These are phyloP conservation scores for Pisolithus marmoratus DNA, from an alignment of 768 basidiomycete species.

Conservation along the genomic window DNA sequence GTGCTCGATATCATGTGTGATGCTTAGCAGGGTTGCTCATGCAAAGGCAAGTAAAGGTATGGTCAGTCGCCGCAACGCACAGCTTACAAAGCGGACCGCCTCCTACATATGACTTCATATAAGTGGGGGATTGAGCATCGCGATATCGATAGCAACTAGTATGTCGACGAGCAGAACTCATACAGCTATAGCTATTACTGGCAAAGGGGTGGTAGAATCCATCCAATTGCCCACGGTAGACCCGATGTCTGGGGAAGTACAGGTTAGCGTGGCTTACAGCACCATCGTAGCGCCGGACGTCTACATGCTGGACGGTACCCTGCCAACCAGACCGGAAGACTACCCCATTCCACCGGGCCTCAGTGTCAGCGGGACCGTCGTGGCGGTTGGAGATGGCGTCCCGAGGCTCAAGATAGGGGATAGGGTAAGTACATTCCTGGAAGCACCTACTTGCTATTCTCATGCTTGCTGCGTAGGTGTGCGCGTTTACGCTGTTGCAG, in stretches of 20 bases:
- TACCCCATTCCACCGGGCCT: constrained; percentile 36
- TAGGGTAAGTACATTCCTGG: constrained; percentile 22
- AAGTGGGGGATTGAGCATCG: not conserved
- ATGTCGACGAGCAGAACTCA: constrained; percentile 25
- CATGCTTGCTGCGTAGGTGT: constrained; percentile 14
- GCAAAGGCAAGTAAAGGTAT: too few species aligned
- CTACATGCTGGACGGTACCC: constrained; percentile 33
- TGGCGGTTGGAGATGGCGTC: constrained; percentile 31
- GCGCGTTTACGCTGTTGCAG: constrained; percentile 22
- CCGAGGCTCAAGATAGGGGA: constrained; percentile 34
- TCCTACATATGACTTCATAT: not conserved
- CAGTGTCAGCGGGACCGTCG: constrained; percentile 35
- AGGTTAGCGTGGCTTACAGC: constrained; percentile 37
- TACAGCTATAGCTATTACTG: constrained; percentile 35
- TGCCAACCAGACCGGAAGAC: constrained; percentile 15
- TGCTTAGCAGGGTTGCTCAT: too few species aligned
- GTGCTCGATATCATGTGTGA: too few species aligned
- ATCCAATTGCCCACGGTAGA: constrained; percentile 31
- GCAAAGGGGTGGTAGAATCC: constrained; percentile 31
- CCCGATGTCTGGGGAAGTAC: constrained; percentile 34
- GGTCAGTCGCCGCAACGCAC: too few species aligned
- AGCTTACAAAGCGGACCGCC: too few species aligned
- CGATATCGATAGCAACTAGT: not conserved
- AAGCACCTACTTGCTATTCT: not conserved
- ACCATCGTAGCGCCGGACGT: constrained; percentile 37